Percentiles rank a stretch among this genome's conserved stretches.
phyloP scores from a whole-genome alignment of 2,329 filamentous ascomycete genomes.

The Pestalotiopsis fici region DNA sequence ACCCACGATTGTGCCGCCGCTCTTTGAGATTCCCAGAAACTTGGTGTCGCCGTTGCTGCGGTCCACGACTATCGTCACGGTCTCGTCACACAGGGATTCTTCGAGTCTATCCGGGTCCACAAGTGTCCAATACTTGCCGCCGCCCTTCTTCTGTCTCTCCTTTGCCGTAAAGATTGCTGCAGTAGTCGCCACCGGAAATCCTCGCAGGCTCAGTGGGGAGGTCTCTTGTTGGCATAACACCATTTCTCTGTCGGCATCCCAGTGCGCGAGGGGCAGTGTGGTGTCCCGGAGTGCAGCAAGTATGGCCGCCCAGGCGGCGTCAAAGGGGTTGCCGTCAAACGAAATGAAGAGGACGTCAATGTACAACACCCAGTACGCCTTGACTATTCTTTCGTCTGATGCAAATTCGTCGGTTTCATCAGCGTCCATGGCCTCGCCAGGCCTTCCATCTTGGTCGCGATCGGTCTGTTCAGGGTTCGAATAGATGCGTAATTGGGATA shows the following conservation, averaged over 20 bases:
- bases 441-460: conserved; percentile 25
- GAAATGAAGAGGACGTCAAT: conserved; percentile 95
- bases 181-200: conserved; percentile 74
- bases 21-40: conserved; percentile 78
- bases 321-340: conserved; percentile 88
- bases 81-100: conserved; percentile 81
- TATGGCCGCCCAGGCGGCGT: conserved; percentile 84
- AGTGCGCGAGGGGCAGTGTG: conserved; percentile 75
- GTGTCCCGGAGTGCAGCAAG: conserved; percentile 80
- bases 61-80: conserved; percentile 82
- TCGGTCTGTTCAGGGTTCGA: conserved; percentile 29
- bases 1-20: conserved; percentile 73
- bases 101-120: conserved; percentile 90
- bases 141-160: conserved; percentile 46
- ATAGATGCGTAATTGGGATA: conserved; percentile 71
- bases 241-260: conserved; percentile 79
- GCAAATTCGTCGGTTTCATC: conserved; percentile 12
- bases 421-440: conserved; percentile 30
- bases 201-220: conserved; percentile 58
- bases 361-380: conserved; percentile 93
- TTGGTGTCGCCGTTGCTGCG: conserved; percentile 50
- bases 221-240: conserved; percentile 71
- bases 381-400: conserved; percentile 47
- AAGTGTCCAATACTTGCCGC: conserved; percentile 70
- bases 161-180: conserved; percentile 76